phyloP scores from a whole-genome alignment of 73 alveolate genomes.

The Paramecium caudatum region DNA sequence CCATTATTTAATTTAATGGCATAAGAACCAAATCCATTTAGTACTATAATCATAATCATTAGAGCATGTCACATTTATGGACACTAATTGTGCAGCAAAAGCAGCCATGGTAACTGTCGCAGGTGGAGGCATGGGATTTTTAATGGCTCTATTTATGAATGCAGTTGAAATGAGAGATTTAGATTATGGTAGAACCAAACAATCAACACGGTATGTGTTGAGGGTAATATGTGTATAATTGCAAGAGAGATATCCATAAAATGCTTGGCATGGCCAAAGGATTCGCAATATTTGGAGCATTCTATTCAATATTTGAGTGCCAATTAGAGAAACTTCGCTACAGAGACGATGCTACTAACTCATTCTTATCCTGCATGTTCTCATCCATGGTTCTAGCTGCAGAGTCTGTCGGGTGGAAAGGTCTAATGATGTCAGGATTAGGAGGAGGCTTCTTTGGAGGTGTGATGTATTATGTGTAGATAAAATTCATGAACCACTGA shows the following conservation, averaged over 20 bases:
- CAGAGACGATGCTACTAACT: slow-evolving; percentile 66
- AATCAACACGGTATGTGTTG: slow-evolving; percentile 46
- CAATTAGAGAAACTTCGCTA: slow-evolving; percentile 72
- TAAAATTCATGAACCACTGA: slow-evolving; percentile 62
- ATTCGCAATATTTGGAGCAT: slow-evolving; percentile 71
- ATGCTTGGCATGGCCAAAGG: slow-evolving; percentile 68
- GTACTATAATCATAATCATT: background rate
- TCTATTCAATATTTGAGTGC: slow-evolving; percentile 73
- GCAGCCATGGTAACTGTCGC: slow-evolving; percentile 75
- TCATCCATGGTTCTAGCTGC: slow-evolving; percentile 72
- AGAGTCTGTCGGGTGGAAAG: slow-evolving; percentile 54
- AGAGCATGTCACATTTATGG: slow-evolving; percentile 64
- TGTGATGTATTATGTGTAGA: slow-evolving; percentile 47
- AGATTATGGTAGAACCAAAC: slow-evolving; percentile 73
- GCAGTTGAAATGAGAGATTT: slow-evolving; percentile 79
- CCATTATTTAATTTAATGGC: slow-evolving; percentile 48
- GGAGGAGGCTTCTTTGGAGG: slow-evolving; percentile 72
- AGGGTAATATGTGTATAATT: slow-evolving; percentile 2
- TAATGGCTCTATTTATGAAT: slow-evolving; percentile 76
- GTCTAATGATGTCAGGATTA: slow-evolving; percentile 68
- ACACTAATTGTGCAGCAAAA: slow-evolving; percentile 64
- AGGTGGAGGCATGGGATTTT: slow-evolving; percentile 78
- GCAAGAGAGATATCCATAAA: slow-evolving; percentile 58
- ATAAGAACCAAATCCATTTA: slow-evolving; percentile 62
- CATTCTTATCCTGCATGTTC: slow-evolving; percentile 60